Conservation (phyloP, 768 basidiomycete genomes). For the Leccinum ochraceum region DNA sequence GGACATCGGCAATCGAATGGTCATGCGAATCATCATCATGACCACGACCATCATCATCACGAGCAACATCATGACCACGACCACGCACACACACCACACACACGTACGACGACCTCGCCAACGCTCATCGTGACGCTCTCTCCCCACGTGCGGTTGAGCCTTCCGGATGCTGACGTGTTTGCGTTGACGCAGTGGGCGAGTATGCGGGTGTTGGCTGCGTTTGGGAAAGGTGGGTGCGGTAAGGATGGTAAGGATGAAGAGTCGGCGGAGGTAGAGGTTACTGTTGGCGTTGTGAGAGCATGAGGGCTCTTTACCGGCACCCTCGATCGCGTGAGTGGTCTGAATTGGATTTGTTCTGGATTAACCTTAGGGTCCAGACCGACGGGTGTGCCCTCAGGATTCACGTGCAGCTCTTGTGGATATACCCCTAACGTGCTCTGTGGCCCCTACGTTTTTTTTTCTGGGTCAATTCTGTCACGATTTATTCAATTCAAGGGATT, state of each 20-base stretch:
- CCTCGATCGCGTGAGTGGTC: slow-evolving; percentile 11
- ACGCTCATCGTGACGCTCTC: slow-evolving; percentile 78
- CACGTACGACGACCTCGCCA: slow-evolving; percentile 27
- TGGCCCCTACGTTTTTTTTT: background rate
- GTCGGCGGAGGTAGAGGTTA: slow-evolving; percentile 58
- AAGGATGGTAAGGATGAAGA: slow-evolving; percentile 24
- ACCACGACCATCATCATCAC: slow-evolving; percentile 11
- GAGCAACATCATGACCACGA: background rate
- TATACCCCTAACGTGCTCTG: slow-evolving; percentile 16
- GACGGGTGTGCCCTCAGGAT: background rate
- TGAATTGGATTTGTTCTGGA: slow-evolving; percentile 2
- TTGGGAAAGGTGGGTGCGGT: slow-evolving; percentile 39
- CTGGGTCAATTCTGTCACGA: background rate
- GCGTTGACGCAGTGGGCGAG: slow-evolving; percentile 75
- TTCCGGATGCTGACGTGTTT: slow-evolving; percentile 72
- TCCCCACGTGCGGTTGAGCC: slow-evolving; percentile 66
- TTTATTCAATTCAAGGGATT: background rate
- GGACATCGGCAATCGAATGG: slow-evolving; percentile 11
- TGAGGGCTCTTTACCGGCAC: slow-evolving; percentile 26
- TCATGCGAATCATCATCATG: slow-evolving; percentile 6
- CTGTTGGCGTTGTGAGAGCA: slow-evolving; percentile 70
- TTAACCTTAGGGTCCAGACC: slow-evolving; percentile 1
- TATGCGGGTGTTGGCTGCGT: slow-evolving; percentile 59
- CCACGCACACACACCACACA: background rate
- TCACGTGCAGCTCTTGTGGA: slow-evolving; percentile 8